Percentiles rank a stretch among this genome's conserved stretches.
These are phyloP conservation scores for Protea cynaroides DNA, from an alignment of 164 flowering plant species.

Conservation along the genomic window DNA sequence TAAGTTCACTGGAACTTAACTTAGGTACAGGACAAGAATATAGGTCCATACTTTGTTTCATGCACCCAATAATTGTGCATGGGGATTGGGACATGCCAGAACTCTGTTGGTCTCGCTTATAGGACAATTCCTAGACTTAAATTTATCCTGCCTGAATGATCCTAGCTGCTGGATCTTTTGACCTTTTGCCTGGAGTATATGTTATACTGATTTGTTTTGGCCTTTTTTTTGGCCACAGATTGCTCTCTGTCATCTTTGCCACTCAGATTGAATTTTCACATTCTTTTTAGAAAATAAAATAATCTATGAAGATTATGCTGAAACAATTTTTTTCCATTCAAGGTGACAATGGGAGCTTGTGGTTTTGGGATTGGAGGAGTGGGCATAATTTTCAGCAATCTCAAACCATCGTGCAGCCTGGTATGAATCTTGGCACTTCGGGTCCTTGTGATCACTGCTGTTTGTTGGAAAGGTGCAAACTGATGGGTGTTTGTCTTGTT, in stretches of 20 bases:
- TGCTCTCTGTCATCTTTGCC: not conserved
- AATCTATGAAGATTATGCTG: too few species aligned
- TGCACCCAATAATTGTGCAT: not conserved
- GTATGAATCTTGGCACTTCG: conserved; percentile 29
- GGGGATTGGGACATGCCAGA: too few species aligned
- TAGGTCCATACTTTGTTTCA: not conserved
- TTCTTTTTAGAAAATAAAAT: not conserved
- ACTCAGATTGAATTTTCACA: too few species aligned
- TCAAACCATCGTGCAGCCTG: conserved; percentile 97
- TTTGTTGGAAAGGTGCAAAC: not conserved
- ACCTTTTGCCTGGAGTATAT: too few species aligned
- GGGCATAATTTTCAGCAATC: conserved; percentile 97
- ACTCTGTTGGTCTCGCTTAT: too few species aligned
- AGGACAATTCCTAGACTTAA: too few species aligned
- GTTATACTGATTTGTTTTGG: too few species aligned
- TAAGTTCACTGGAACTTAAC: not conserved
- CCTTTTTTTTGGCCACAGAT: not conserved
- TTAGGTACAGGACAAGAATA: not conserved
- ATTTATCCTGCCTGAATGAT: too few species aligned
- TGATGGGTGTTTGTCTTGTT: conserved; percentile 2
- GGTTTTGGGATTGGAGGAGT: conserved; percentile 99
- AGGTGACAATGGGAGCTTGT: conserved; percentile 98
- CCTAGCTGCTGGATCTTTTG: too few species aligned
- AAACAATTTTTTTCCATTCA: too few species aligned
- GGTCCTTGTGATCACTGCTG: not conserved